Evolutionary conservation across 2,329 filamentous ascomycete genomes (phyloP).

Genomic region (Diaporthe batatas): DNA sequence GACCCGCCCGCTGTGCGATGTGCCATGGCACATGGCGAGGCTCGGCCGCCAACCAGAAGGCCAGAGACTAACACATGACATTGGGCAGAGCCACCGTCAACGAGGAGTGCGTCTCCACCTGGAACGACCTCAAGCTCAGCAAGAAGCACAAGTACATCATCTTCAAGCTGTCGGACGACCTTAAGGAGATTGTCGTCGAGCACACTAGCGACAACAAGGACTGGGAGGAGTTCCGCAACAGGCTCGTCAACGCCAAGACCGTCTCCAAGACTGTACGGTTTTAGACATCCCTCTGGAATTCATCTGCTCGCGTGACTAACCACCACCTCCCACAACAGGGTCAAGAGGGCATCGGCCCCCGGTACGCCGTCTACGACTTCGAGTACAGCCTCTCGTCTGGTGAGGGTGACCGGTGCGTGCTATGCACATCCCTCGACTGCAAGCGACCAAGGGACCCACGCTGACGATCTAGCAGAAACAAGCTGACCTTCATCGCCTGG

Average conservation of each 20-base stretch:
- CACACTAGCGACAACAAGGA: constrained; percentile 75
- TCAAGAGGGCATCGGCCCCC: constrained; percentile 73
- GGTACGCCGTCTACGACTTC: constrained; percentile 90
- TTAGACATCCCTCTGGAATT: constrained; percentile 31
- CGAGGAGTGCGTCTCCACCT: constrained; percentile 77
- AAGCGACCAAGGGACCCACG: constrained; percentile 19
- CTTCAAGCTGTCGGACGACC: constrained; percentile 88
- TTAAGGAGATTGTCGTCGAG: constrained; percentile 86
- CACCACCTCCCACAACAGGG: constrained; percentile 57
- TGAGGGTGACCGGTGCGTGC: constrained; percentile 76
- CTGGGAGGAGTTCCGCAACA: constrained; percentile 81
- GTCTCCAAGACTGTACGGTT: constrained; percentile 75
- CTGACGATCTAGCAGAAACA: constrained; percentile 68
- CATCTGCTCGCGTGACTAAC: constrained; percentile 34
- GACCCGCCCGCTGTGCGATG: constrained; percentile 5
- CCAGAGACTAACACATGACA: constrained; percentile 28
- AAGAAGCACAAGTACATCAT: constrained; percentile 89
- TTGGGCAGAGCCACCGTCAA: constrained; percentile 75
- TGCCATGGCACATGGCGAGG: constrained; percentile 3
- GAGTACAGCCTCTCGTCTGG: constrained; percentile 79
- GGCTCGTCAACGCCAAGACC: constrained; percentile 79
- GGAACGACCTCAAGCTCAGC: constrained; percentile 86
- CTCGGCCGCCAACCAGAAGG: constrained; percentile 27
- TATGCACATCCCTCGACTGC: constrained; percentile 35
- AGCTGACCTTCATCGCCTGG: constrained; percentile 85